Base-by-base conservation (phyloP, 208 protist genomes). In the Trypanosoma brucei region DNA sequence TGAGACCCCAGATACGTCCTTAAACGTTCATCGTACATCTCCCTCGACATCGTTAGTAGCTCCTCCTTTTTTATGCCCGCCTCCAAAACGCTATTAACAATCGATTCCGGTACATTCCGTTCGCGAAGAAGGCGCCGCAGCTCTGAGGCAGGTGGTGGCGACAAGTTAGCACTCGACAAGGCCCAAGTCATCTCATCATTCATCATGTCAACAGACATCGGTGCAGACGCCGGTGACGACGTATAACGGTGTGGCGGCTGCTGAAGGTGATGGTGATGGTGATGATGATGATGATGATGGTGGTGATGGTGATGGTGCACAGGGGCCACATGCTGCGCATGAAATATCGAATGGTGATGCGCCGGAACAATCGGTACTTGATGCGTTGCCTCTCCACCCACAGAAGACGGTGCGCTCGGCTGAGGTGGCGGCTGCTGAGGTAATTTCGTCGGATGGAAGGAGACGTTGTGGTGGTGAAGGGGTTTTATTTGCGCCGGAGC, bases 191-290 rank as follows among this genome's bases (percentile, higher is more conserved):
- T 62, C 40, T 68, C 68, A 39, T 74, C 62, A 38, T 59, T 65
- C 58, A 69, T 61, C 40, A 60, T 60, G 55, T 74, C 68, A 63
- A 74, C 65, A 62, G 68, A 74, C 44, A 74, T 68, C 14, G 68
- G 68, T 13, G 51, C 68, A 49, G 54, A n/a, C 40, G 62, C 54
- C n/a, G 68, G 59, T 35, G 42, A 31, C 8, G 59, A 33, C 2
- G 39, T 4, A 45, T 64, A 49, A 44, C 58, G 63, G 53, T 70
- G 46, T 39, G 39, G 49, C 55, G 56, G 65, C 55, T 49, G 53
- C 45, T 62, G 57, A n/a, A 57, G 59, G 39, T 53, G 67, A 51
- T 65, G 59, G 14, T 36, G 40, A 34, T 50, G 33, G 31, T 53
- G 49, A 34, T 44, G 61, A 39, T 38, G 38, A 30, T 36, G 64